Evolutionary conservation across 2,329 filamentous ascomycete species (phyloP).

Genomic region (Leptographium lundbergii): DNA sequence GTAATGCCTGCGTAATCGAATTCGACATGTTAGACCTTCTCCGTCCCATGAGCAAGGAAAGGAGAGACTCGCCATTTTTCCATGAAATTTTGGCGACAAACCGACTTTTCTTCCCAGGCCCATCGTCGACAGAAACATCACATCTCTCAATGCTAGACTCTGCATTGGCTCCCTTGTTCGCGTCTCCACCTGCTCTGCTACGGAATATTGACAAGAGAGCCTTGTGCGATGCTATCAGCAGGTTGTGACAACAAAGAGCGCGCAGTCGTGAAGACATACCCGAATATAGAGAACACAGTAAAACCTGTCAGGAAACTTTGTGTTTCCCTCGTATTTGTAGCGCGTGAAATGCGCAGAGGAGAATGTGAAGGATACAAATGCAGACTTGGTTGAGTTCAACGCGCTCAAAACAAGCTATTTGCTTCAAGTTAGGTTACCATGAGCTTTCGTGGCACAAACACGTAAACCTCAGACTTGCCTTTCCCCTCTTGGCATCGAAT

Average conservation of each 20-base stretch:
- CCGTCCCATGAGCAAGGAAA: not conserved
- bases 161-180: constrained; percentile 42
- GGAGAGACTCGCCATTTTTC: constrained; percentile 44
- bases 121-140: constrained; percentile 61
- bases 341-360: constrained; percentile 55
- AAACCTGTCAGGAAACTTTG: constrained; percentile 46
- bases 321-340: constrained; percentile 50
- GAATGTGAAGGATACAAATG: constrained; percentile 62
- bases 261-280: constrained; percentile 26
- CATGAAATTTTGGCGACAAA: constrained; percentile 64
- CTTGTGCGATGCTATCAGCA: constrained; percentile 22
- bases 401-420: constrained; percentile 57
- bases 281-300: constrained; percentile 65
- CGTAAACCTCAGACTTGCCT: constrained; percentile 28
- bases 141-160: constrained; percentile 63
- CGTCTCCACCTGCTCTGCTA: constrained; percentile 46
- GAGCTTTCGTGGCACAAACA: no score
- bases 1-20: constrained; percentile 43
- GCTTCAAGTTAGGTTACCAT: not conserved
- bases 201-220: constrained; percentile 64
- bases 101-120: constrained; percentile 56
- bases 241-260: not conserved
- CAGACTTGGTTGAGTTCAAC: constrained; percentile 69
- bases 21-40: not conserved
- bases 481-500: constrained; percentile 57